phyloP scores from a whole-genome alignment of 495 filamentous ascomycete genomes.

The Daldinia grandis region DNA sequence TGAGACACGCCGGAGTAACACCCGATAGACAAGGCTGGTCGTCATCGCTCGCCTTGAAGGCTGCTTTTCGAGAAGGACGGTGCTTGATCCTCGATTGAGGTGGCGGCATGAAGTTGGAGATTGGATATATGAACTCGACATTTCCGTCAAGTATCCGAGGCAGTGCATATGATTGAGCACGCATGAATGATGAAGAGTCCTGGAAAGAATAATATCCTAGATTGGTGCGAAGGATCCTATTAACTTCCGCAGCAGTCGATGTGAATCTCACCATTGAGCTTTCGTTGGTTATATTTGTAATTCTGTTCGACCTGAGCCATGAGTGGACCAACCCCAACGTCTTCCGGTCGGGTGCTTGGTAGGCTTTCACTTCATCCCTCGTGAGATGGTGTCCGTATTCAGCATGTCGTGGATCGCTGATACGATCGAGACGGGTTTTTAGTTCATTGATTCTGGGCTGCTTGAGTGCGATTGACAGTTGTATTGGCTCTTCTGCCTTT shows the following conservation, averaged over 20 bases:
- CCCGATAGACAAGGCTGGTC: slow-evolving; percentile 43
- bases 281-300: slow-evolving; percentile 40
- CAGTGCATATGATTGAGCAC: slow-evolving; percentile 56
- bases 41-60: slow-evolving; percentile 6
- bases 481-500: slow-evolving; percentile 18
- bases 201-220: slow-evolving; percentile 49
- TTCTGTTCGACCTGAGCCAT: slow-evolving; percentile 49
- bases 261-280: slow-evolving; percentile 48
- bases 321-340: slow-evolving; percentile 38
- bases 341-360: slow-evolving; percentile 39
- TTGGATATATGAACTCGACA: slow-evolving; percentile 54
- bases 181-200: slow-evolving; percentile 38
- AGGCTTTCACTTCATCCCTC: slow-evolving; percentile 43
- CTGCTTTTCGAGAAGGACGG: slow-evolving; percentile 9
- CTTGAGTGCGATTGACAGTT: slow-evolving; percentile 48
- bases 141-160: slow-evolving; percentile 52
- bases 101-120: slow-evolving; percentile 54
- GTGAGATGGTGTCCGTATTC: slow-evolving; percentile 47
- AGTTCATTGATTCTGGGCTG: slow-evolving; percentile 49
- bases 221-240: slow-evolving; percentile 51
- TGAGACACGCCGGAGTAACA: slow-evolving; percentile 50
- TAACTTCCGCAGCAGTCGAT: slow-evolving; percentile 44
- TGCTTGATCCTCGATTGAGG: slow-evolving; percentile 10
- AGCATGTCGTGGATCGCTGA: slow-evolving; percentile 31
- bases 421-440: slow-evolving; percentile 43